Base-by-base conservation (phyloP, 2,329 filamentous ascomycete species). In the Biscogniauxia sp. region DNA sequence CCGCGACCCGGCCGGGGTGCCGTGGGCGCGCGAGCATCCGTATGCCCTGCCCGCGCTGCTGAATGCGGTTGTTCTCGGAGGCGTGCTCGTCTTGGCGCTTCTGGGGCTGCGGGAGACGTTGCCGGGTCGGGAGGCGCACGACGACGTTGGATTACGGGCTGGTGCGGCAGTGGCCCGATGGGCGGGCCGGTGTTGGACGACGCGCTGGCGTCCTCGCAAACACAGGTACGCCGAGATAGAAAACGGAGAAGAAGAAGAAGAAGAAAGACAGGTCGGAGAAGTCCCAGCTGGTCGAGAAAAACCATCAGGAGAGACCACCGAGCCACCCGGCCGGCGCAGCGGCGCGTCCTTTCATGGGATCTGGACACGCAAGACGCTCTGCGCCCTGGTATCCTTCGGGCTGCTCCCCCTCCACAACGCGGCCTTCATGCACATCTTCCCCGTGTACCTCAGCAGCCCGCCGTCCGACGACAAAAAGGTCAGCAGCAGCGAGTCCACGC, bases 381-480 rank as follows among this genome's bases (percentile, higher is more conserved):
- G 71, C 2, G 71, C 75, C 1, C 65, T 76, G 20, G 66, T 77
- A 15, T 74, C 73, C 7, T 75, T 76, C 49, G 74, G 71, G 4
- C 68, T 88, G 51, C 80, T 88, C 45, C 84, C 86, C 53, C 80
- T 88, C 62, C 87, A 89, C 74, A 84, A 87, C 71, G 83, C 82
- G 59, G 82, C 86, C 20, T 89, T 88, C 74, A 84, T 85, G 68
- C 80, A 85, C 52, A 80, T 89, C 54, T 87, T 84, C 68, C 86
- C 86, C 28, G 79, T 88, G 23, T 88, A 87, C 72, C 77, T 89
- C 51, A 86, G 86, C 8, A 84, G 82, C 1, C 72, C 73, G 0
- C 81, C 83, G 0, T 81, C 82, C 19, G 79, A 76, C 41, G 71
- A 68, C 51, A 26, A 51, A 3, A 51, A 51, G 5, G 23, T 23